These are phyloP conservation scores for Pugionium dolabratum DNA, from an alignment of 345 rosid genomes.

Conservation along the genomic window DNA sequence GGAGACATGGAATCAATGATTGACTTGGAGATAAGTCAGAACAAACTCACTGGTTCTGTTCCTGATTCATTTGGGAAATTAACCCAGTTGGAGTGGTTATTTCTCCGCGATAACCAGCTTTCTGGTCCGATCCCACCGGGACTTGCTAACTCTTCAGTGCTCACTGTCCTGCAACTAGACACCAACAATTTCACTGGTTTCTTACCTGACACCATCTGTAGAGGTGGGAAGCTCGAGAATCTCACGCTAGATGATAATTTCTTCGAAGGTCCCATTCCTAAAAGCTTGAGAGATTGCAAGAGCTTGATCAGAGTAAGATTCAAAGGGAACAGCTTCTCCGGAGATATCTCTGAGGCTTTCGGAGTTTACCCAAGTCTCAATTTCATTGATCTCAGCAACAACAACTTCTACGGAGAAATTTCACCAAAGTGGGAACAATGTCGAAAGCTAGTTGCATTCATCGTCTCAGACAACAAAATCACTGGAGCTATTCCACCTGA, in stretches of 20 bases:
- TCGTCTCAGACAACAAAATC: conserved; percentile 37
- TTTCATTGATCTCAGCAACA: conserved; percentile 45
- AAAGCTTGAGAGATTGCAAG: conserved; percentile 44
- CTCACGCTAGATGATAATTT: conserved; percentile 41
- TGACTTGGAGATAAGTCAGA: conserved; percentile 38
- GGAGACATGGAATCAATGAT: conserved; percentile 29
- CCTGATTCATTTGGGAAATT: conserved; percentile 36
- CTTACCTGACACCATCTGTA: conserved; percentile 48
- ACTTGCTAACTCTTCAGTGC: conserved; percentile 38
- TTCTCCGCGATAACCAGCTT: conserved; percentile 37
- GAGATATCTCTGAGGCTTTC: conserved; percentile 43
- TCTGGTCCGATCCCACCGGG: conserved; percentile 47
- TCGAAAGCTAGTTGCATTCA: conserved; percentile 39
- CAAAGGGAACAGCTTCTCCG: conserved; percentile 39
- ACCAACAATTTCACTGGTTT: conserved; percentile 43
- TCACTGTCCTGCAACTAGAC: conserved; percentile 42
- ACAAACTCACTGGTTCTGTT: conserved; percentile 36
- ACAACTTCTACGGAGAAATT: conserved; percentile 44
- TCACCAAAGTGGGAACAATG: conserved; percentile 46
- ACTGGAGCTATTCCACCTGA: conserved; percentile 46
- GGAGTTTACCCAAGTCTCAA: conserved; percentile 44
- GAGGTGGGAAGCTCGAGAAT: conserved; percentile 43
- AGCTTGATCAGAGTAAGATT: conserved; percentile 46
- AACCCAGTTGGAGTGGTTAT: conserved; percentile 26
- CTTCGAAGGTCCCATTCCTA: conserved; percentile 43